Conservation (phyloP, 2,329 filamentous ascomycete species). For the Verruconis gallopava region DNA sequence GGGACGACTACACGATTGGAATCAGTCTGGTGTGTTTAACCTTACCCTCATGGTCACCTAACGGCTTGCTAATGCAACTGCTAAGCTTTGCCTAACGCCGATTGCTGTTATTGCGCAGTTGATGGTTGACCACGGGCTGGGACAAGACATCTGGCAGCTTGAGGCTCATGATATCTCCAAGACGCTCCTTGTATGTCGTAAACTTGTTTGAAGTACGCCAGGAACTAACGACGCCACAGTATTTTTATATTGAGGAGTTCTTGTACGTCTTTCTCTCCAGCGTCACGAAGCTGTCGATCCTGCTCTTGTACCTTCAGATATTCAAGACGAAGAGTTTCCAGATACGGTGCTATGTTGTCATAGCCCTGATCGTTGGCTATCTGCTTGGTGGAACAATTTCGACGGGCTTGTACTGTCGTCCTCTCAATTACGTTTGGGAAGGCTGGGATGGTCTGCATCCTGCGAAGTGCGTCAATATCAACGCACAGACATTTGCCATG, state of each 20-base stretch:
- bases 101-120: neutral
- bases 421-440: neutral
- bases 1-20: neutral
- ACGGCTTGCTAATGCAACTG: too few relatives aligned
- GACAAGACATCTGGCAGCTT: neutral
- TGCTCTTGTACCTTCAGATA: neutral
- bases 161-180: neutral
- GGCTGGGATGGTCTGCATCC: neutral
- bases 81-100: too few relatives aligned
- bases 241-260: neutral
- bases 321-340: neutral
- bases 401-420: neutral
- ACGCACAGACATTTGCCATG: neutral
- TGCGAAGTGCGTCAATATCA: neutral
- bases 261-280: neutral
- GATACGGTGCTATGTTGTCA: neutral
- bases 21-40: too few relatives aligned
- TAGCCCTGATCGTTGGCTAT: neutral
- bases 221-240: neutral
- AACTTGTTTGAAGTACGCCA: neutral
- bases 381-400: neutral
- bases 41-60: too few relatives aligned
- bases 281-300: neutral
- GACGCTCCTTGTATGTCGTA: neutral
- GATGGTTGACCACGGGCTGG: neutral